phyloP scores from a whole-genome alignment of 1,284 basidiomycete genomes.

The Ganoderma multipileum region DNA sequence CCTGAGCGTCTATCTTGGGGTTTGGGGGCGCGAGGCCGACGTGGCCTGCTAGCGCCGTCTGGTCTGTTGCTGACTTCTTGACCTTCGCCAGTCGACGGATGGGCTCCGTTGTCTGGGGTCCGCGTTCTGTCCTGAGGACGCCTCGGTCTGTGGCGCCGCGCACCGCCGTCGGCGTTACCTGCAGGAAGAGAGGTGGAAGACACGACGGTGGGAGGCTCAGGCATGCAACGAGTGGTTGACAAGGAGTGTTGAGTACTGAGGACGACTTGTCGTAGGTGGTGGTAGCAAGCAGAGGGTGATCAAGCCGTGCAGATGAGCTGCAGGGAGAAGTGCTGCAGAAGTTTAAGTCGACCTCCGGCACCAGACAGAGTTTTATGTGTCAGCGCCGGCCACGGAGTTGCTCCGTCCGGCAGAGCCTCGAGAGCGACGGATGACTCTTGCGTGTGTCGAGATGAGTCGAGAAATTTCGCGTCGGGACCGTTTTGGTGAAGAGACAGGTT shows the following conservation, averaged over 20 bases:
- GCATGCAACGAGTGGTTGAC: slow-evolving; percentile 20
- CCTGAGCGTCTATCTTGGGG: slow-evolving; percentile 14
- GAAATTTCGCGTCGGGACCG: background rate
- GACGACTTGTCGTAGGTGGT: background rate
- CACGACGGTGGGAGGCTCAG: slow-evolving; percentile 13
- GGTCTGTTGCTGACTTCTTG: slow-evolving; percentile 1
- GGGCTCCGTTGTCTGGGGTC: slow-evolving; percentile 15
- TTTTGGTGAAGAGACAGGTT: background rate
- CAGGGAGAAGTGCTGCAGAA: background rate
- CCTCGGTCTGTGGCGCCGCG: slow-evolving; percentile 10
- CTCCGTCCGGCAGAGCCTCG: background rate
- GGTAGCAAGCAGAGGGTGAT: background rate
- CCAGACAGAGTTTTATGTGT: background rate
- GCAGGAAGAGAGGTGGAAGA: slow-evolving; percentile 1
- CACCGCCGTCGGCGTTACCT: slow-evolving; percentile 6
- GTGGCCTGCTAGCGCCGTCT: slow-evolving; percentile 27
- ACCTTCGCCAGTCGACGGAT: slow-evolving; percentile 1
- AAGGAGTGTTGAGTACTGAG: background rate
- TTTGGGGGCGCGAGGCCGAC: slow-evolving; percentile 27
- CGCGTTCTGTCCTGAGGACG: slow-evolving; percentile 13
- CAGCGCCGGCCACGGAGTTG: background rate
- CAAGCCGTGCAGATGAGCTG: background rate
- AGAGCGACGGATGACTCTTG: background rate
- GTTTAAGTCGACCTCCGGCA: background rate
- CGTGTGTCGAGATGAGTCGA: background rate